Conservation (phyloP, 768 basidiomycete genomes). For the Leucosporidium scottii region DNA sequence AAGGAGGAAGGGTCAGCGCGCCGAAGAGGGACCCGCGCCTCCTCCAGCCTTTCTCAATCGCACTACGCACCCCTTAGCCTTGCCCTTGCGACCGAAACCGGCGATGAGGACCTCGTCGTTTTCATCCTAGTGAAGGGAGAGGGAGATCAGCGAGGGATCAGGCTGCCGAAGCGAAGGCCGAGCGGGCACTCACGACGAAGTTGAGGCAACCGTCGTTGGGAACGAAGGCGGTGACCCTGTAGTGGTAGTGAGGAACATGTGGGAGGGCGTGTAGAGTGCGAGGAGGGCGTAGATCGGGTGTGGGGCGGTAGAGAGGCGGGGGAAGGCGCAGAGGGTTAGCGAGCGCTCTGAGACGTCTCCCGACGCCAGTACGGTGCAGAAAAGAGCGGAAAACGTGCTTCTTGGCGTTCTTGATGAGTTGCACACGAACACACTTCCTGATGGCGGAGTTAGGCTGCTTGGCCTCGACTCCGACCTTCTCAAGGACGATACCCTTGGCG, state of each 20-base stretch:
- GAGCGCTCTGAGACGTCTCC: too few species aligned
- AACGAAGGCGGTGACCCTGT: constrained; percentile 88
- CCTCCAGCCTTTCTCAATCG: too few species aligned
- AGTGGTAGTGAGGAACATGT: too few species aligned
- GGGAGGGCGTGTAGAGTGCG: neutral
- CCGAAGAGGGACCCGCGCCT: too few species aligned
- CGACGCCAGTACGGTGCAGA: too few species aligned
- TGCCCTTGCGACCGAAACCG: constrained; percentile 98
- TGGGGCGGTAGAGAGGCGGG: neutral
- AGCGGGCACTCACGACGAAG: constrained; percentile 57
- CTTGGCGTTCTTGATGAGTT: constrained; percentile 99
- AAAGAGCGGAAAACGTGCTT: constrained; percentile 46
- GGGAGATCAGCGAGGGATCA: too few species aligned
- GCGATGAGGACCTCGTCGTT: constrained; percentile 56
- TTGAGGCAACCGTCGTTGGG: constrained; percentile 91
- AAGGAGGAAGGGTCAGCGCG: neutral
- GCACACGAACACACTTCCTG: constrained; percentile 99
- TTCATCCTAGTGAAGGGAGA: neutral
- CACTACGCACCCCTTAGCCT: constrained; percentile 66
- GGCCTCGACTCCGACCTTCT: constrained; percentile 99
- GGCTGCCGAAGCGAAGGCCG: too few species aligned
- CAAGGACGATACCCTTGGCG: constrained; percentile 98
- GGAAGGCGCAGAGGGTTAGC: too few species aligned
- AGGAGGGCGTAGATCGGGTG: neutral
- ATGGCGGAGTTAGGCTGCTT: constrained; percentile 99